Conservation (phyloP, 2,329 filamentous ascomycete genomes). For the Cytospora piceicola region DNA sequence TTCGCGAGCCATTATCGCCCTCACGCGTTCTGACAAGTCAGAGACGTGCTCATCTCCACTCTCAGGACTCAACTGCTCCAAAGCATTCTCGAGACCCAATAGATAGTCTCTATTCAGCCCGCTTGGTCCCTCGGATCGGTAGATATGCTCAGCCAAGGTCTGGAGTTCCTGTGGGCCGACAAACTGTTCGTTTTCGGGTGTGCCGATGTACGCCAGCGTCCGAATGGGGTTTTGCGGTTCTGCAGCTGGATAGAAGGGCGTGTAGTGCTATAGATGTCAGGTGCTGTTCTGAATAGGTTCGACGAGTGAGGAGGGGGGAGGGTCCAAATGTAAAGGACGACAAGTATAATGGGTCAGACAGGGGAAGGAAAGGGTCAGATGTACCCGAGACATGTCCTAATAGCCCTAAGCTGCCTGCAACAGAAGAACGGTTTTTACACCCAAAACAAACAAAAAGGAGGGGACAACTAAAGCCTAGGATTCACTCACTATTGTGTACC, state of each 20-base stretch:
- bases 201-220: slow-evolving; percentile 69
- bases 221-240: slow-evolving; percentile 18
- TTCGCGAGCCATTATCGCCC: slow-evolving; percentile 56
- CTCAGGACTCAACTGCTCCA: slow-evolving; percentile 72
- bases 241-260: slow-evolving; percentile 72
- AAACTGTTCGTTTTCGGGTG: slow-evolving; percentile 92
- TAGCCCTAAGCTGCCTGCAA: slow-evolving; percentile 4
- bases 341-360: background rate
- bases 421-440: background rate
- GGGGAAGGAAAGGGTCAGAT: slow-evolving; percentile 4
- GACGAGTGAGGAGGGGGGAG: background rate
- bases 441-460: no score
- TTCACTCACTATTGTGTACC: slow-evolving; percentile 71
- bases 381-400: slow-evolving; percentile 22
- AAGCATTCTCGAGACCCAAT: slow-evolving; percentile 74
- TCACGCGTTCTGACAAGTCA: slow-evolving; percentile 76
- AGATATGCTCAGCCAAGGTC: slow-evolving; percentile 78
- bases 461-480: background rate
- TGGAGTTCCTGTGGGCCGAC: slow-evolving; percentile 81
- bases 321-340: no score
- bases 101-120: slow-evolving; percentile 91
- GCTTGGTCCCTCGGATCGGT: slow-evolving; percentile 76
- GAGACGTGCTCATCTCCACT: slow-evolving; percentile 84
- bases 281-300: background rate
- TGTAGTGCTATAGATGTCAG: slow-evolving; percentile 64